Conservation (phyloP, 208 protist genomes). For the Phytomonas serpens region DNA sequence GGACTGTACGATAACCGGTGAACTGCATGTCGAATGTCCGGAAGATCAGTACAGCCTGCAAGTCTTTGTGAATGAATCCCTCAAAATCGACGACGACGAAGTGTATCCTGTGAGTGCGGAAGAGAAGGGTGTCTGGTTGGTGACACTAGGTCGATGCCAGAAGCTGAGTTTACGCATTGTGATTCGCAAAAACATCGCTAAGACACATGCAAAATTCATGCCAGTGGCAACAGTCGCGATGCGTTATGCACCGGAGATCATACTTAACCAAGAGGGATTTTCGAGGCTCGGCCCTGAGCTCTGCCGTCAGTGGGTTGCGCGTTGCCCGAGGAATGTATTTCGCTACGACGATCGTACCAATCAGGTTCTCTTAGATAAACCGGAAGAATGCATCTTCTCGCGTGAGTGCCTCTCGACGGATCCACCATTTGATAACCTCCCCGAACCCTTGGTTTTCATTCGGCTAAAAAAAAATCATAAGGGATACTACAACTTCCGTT, state of each 20-base stretch:
- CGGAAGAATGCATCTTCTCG: slow-evolving; percentile 89
- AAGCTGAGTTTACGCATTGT: slow-evolving; percentile 66
- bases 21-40: slow-evolving; percentile 74
- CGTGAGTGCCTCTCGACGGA: slow-evolving; percentile 86
- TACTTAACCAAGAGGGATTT: slow-evolving; percentile 85
- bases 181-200: slow-evolving; percentile 95
- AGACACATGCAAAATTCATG: slow-evolving; percentile 98
- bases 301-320: slow-evolving; percentile 74
- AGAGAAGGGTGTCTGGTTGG: slow-evolving; percentile 80
- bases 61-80: slow-evolving; percentile 69
- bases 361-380: slow-evolving; percentile 62
- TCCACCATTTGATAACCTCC: slow-evolving; percentile 59
- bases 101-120: slow-evolving; percentile 78
- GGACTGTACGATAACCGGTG: slow-evolving; percentile 83
- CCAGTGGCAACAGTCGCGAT: slow-evolving; percentile 91
- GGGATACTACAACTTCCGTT: slow-evolving; percentile 85
- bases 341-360: slow-evolving; percentile 48
- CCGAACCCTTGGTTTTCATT: slow-evolving; percentile 84
- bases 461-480: slow-evolving; percentile 52
- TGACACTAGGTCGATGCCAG: slow-evolving; percentile 82
- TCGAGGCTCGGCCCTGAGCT: slow-evolving; percentile 52
- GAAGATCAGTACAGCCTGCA: slow-evolving; percentile 61
- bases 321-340: slow-evolving; percentile 89
- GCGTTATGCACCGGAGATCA: slow-evolving; percentile 90
- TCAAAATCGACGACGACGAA: slow-evolving; percentile 69